A percentile compares a stretch with the other conserved stretches of the same genome.
Conservation (phyloP, 2,329 filamentous ascomycete species). For the Plectosphaerella cucumerina region DNA sequence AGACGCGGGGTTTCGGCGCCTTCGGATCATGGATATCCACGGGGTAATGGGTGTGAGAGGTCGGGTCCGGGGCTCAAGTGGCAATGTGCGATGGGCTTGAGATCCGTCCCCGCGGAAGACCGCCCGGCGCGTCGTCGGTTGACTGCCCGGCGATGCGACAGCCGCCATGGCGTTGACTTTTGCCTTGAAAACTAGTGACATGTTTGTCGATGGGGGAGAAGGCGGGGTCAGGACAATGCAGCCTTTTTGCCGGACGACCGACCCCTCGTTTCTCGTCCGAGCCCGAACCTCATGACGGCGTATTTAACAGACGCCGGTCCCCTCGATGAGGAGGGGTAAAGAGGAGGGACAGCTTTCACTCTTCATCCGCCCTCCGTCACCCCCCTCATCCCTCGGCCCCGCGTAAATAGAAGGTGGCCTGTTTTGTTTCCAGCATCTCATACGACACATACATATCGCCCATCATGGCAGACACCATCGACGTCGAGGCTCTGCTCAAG, state of each 20-base stretch:
- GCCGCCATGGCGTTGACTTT: background rate
- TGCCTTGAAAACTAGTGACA: background rate
- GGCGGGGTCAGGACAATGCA: background rate
- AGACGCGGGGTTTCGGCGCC: too few species aligned
- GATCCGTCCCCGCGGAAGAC: too few species aligned
- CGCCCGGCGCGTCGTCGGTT: background rate
- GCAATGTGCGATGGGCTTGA: too few species aligned
- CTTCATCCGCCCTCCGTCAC: too few species aligned
- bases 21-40: too few species aligned
- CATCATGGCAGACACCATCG: slow-evolving; percentile 34
- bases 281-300: background rate
- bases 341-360: too few species aligned
- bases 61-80: too few species aligned
- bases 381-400: background rate
- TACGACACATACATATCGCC: background rate
- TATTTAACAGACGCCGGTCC: background rate
- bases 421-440: background rate
- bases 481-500: slow-evolving; percentile 50
- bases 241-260: background rate
- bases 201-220: background rate
- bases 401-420: background rate
- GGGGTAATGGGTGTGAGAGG: too few species aligned
- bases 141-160: background rate
- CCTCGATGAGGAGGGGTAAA: too few species aligned
- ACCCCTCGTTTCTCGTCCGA: background rate